Conservation (phyloP, 306 rosid species). For the Mimosa bimucronata region DNA sequence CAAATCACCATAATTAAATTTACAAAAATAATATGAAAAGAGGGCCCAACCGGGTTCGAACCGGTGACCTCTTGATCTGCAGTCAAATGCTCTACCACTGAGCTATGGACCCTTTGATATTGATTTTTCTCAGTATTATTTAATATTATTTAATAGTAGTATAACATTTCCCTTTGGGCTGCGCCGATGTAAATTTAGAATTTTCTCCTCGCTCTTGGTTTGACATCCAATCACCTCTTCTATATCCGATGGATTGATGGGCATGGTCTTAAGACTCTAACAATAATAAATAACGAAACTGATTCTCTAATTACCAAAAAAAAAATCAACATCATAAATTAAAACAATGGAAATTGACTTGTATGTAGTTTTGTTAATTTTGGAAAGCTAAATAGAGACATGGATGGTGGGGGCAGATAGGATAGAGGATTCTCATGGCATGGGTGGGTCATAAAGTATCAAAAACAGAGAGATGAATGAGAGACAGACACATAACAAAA, state of each 20-base stretch:
- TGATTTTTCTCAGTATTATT: no score
- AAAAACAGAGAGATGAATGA: not conserved
- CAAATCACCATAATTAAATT: no score
- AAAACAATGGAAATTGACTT: not conserved
- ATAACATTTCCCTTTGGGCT: no score
- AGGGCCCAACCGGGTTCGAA: slow-evolving; percentile 47
- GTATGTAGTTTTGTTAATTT: not conserved
- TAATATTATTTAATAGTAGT: no score
- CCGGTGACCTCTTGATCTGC: slow-evolving; percentile 60
- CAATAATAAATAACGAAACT: not conserved
- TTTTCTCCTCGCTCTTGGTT: not conserved
- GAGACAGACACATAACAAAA: not conserved
- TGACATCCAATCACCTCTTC: not conserved
- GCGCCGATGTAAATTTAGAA: no score
- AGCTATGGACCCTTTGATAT: slow-evolving; percentile 39
- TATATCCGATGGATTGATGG: no score
- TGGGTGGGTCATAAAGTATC: not conserved
- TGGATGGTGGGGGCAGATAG: not conserved
- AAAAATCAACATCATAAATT: not conserved
- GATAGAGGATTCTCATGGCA: not conserved
- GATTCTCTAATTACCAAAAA: not conserved
- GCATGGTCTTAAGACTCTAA: not conserved
- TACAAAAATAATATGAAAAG: no score
- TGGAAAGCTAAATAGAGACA: not conserved
- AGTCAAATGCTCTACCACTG: slow-evolving; percentile 66